Percentiles rank a stretch among this genome's conserved stretches.
Evolutionary conservation across 208 protist species (phyloP).

Genomic region (Leishmania braziliensis): DNA sequence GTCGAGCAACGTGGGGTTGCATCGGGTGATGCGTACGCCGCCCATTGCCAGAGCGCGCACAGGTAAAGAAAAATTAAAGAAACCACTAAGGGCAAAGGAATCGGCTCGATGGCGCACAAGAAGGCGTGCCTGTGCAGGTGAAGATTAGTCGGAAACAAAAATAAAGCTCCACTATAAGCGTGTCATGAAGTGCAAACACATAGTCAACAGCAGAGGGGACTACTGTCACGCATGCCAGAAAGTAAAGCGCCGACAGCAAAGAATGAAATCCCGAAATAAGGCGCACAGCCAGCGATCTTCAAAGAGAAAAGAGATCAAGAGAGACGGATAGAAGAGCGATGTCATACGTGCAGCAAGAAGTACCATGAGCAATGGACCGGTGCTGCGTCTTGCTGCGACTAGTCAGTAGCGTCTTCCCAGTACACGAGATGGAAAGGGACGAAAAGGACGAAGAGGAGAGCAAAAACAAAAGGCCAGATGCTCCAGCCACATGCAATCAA

Average conservation of each 20-base stretch:
- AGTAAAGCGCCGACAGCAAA: slow-evolving; percentile 1
- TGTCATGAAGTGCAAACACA: slow-evolving; percentile 9
- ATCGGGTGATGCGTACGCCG: slow-evolving; percentile 64
- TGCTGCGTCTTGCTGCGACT: neutral
- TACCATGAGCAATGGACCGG: neutral
- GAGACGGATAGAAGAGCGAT: neutral
- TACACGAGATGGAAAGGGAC: neutral
- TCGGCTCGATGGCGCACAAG: neutral
- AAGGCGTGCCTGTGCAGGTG: neutral
- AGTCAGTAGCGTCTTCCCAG: neutral
- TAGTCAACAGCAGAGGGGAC: neutral
- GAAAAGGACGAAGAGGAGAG: neutral
- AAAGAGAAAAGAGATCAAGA: neutral
- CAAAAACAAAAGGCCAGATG: neutral
- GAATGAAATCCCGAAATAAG: neutral
- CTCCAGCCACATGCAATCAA: neutral
- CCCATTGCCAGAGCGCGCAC: slow-evolving; percentile 30
- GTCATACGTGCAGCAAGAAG: neutral
- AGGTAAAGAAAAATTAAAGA: neutral
- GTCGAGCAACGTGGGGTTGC: slow-evolving; percentile 85
- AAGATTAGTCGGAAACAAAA: neutral
- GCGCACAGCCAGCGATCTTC: neutral
- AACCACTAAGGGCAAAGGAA: neutral
- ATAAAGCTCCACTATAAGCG: neutral
- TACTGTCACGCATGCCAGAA: slow-evolving; percentile 1